Evolutionary conservation across 1,284 basidiomycete species (phyloP).

Genomic region (Grifola frondosa): DNA sequence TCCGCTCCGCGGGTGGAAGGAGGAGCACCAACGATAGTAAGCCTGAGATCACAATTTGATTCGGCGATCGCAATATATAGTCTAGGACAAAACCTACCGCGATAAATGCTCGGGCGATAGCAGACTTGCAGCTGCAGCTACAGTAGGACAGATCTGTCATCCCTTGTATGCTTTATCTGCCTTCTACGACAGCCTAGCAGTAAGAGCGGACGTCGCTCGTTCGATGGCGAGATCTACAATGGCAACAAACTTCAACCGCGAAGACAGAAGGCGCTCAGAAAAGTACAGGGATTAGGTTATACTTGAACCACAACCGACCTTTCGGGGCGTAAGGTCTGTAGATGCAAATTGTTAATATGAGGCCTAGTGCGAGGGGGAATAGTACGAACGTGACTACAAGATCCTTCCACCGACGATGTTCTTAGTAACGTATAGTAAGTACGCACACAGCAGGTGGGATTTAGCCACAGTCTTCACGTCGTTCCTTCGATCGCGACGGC

Average conservation of each 20-base stretch:
- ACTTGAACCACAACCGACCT: constrained; percentile 6
- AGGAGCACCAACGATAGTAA: constrained; percentile 58
- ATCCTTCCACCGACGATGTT: constrained; percentile 43
- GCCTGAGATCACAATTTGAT: constrained; percentile 28
- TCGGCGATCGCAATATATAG: neutral
- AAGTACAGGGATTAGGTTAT: neutral
- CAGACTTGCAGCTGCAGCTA: constrained; percentile 10
- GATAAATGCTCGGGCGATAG: constrained; percentile 7
- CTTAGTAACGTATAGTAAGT: no score
- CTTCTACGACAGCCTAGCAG: constrained; percentile 8
- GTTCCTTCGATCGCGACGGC: no score
- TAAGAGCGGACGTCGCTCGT: constrained; percentile 15
- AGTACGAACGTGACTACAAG: constrained; percentile 42
- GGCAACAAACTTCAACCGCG: constrained; percentile 18
- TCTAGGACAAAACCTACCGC: constrained; percentile 5
- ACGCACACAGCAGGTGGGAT: no score
- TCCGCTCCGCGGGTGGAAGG: constrained; percentile 53
- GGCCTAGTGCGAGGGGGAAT: neutral
- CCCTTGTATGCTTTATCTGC: constrained; percentile 5
- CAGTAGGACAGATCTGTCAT: constrained; percentile 16
- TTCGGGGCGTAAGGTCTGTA: constrained; percentile 22
- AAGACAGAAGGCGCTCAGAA: constrained; percentile 15
- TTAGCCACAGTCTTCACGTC: no score
- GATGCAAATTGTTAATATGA: neutral
- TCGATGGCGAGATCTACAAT: constrained; percentile 19